Conservation (phyloP, 73 alveolate species). For the Paramecium caudatum region DNA sequence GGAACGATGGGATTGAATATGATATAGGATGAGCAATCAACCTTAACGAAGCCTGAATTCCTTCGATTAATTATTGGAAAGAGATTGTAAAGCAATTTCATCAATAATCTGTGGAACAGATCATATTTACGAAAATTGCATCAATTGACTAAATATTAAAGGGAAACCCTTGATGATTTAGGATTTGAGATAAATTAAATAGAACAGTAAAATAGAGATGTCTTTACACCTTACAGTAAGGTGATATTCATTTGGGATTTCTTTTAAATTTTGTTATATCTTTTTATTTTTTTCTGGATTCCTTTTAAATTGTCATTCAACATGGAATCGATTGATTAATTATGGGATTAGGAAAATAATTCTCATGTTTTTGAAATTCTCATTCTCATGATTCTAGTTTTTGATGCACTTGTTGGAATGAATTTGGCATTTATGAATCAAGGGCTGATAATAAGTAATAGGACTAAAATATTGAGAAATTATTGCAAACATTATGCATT, state of each 20-base stretch:
- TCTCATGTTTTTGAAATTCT: neutral
- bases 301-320: conserved; percentile 47
- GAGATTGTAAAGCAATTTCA: conserved; percentile 37
- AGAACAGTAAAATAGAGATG: neutral
- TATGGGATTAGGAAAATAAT: neutral
- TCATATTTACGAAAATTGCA: conserved; percentile 41
- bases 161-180: conserved; percentile 15
- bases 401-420: conserved; percentile 50
- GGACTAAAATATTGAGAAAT: neutral
- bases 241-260: conserved; percentile 44
- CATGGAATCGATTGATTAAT: neutral
- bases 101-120: conserved; percentile 46
- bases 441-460: conserved; percentile 36
- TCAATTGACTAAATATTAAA: conserved; percentile 24
- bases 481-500: conserved; percentile 1
- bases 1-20: conserved; percentile 11
- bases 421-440: conserved; percentile 37
- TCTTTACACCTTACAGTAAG: conserved; percentile 53
- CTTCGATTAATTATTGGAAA: conserved; percentile 24
- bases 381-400: neutral
- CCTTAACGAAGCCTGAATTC: conserved; percentile 32
- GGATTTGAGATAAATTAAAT: neutral
- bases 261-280: neutral
- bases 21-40: conserved; percentile 1
- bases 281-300: conserved; percentile 44